phyloP scores from a whole-genome alignment of 2,329 filamentous ascomycete species.

The Keithomyces neogunnii region DNA sequence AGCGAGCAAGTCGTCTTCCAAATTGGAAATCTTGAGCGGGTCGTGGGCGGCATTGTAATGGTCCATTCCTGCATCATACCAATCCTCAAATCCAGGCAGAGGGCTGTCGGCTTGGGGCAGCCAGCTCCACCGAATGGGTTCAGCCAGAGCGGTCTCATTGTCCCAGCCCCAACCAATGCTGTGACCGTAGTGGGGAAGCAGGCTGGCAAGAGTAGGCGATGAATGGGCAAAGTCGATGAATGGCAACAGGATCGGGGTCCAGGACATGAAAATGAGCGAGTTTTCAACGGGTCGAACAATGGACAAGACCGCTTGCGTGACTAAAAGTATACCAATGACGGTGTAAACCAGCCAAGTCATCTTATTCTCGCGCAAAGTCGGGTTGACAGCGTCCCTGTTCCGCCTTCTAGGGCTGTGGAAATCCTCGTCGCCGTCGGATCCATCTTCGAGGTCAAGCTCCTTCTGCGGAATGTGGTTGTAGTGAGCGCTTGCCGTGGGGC shows the following conservation, averaged over 20 bases:
- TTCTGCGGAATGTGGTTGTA: constrained; percentile 11
- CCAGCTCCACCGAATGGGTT: constrained; percentile 15
- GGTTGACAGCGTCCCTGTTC: not conserved
- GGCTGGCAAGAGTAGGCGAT: constrained; percentile 18
- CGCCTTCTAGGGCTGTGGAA: constrained; percentile 3
- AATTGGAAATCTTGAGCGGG: constrained; percentile 32
- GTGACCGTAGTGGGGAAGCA: constrained; percentile 16
- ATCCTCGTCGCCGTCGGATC: constrained; percentile 7
- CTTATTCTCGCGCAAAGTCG: not conserved
- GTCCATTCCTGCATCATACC: constrained; percentile 12
- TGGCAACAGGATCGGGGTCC: constrained; percentile 24
- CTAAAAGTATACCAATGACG: constrained; percentile 15
- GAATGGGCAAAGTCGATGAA: constrained; percentile 25
- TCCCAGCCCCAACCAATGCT: constrained; percentile 19
- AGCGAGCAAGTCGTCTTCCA: constrained; percentile 23
- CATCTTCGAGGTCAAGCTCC: constrained; percentile 9
- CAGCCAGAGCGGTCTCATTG: constrained; percentile 16
- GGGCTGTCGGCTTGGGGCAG: constrained; percentile 11
- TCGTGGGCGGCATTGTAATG: constrained; percentile 28
- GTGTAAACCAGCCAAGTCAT: constrained; percentile 11
- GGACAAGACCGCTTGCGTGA: constrained; percentile 15
- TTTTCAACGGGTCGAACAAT: constrained; percentile 22
- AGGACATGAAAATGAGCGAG: constrained; percentile 25
- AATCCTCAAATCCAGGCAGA: constrained; percentile 17
- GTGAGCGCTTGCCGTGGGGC: not conserved